These are phyloP conservation scores for Apiotrichum gamsii DNA, from an alignment of 1,284 basidiomycete genomes.

Conservation along the genomic window DNA sequence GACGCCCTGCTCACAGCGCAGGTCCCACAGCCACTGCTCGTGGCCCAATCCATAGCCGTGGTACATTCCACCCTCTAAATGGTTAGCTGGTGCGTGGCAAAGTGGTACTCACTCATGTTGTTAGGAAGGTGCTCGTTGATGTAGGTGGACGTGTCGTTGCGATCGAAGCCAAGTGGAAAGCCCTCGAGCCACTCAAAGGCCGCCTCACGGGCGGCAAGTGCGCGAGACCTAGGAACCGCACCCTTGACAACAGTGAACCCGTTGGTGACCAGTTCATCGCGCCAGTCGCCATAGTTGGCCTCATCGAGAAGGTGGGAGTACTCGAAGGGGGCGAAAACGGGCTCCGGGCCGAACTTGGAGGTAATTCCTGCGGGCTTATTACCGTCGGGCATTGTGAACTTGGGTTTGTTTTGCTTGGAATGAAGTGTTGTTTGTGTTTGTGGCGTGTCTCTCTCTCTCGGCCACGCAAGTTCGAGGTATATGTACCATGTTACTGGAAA, in stretches of 20 bases:
- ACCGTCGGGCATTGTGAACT: too few species aligned
- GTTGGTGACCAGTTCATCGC: slow-evolving; percentile 24
- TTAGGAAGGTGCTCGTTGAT: slow-evolving; percentile 26
- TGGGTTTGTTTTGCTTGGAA: too few species aligned
- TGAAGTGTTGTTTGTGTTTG: too few species aligned
- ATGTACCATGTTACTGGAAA: too few species aligned
- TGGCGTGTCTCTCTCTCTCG: too few species aligned
- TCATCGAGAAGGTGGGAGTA: slow-evolving; percentile 18
- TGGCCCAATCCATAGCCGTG: slow-evolving; percentile 38
- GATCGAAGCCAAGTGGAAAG: slow-evolving; percentile 32
- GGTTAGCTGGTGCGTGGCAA: neutral
- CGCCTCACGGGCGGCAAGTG: slow-evolving; percentile 20
- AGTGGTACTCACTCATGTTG: slow-evolving; percentile 15
- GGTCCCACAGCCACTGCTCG: slow-evolving; percentile 48
- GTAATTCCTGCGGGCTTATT: too few species aligned
- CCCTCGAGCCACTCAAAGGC: slow-evolving; percentile 34
- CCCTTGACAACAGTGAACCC: slow-evolving; percentile 36
- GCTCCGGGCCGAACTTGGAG: slow-evolving; percentile 33
- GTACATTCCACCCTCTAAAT: slow-evolving; percentile 26
- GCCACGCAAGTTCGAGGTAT: too few species aligned
- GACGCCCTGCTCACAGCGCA: slow-evolving; percentile 39
- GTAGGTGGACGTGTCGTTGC: slow-evolving; percentile 28
- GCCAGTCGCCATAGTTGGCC: slow-evolving; percentile 24
- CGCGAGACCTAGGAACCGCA: slow-evolving; percentile 26
- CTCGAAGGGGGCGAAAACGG: slow-evolving; percentile 33